A percentile compares a stretch with the other conserved stretches of the same genome.
Evolutionary conservation across 352 stramenopile genomes (phyloP).

Genomic region (Phytophthora quininea): DNA sequence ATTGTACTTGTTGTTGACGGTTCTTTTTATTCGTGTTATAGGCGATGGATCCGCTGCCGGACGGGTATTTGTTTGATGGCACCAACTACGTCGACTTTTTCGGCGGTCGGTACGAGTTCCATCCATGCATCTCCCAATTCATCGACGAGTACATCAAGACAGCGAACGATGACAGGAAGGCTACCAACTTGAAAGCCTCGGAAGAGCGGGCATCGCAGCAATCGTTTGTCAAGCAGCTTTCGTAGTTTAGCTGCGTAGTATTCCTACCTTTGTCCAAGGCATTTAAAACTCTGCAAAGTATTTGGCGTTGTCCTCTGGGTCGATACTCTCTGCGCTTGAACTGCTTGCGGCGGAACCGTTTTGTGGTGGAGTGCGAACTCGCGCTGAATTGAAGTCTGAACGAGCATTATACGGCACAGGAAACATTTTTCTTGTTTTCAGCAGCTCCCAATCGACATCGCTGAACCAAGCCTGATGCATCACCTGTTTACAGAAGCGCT

Average conservation of each 20-base stretch:
- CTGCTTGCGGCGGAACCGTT: conserved; percentile 19
- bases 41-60: conserved; percentile 69
- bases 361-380: not conserved
- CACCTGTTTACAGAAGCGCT: conserved; percentile 35
- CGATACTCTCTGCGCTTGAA: conserved; percentile 78
- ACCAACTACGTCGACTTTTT: conserved; percentile 79
- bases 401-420: conserved; percentile 40
- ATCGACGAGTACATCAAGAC: conserved; percentile 62
- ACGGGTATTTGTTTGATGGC: conserved; percentile 76
- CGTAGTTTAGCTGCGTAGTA: conserved; percentile 1
- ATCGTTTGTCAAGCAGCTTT: conserved; percentile 42
- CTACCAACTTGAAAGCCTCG: conserved; percentile 55
- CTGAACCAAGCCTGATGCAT: conserved; percentile 71
- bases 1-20: conserved; percentile 5
- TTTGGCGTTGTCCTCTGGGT: conserved; percentile 66
- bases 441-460: conserved; percentile 52
- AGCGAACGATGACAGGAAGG: conserved; percentile 47
- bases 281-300: conserved; percentile 76
- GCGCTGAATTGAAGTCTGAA: conserved; percentile 35
- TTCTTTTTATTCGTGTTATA: conserved; percentile 15
- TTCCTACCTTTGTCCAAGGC: too few relatives aligned
- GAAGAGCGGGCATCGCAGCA: conserved; percentile 56
- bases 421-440: conserved; percentile 27
- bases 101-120: conserved; percentile 74
- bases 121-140: conserved; percentile 71